A percentile compares a stretch with the other conserved stretches of the same genome.
These are phyloP conservation scores for Macrocybe gigantea DNA, from an alignment of 768 basidiomycete genomes.

Conservation along the genomic window DNA sequence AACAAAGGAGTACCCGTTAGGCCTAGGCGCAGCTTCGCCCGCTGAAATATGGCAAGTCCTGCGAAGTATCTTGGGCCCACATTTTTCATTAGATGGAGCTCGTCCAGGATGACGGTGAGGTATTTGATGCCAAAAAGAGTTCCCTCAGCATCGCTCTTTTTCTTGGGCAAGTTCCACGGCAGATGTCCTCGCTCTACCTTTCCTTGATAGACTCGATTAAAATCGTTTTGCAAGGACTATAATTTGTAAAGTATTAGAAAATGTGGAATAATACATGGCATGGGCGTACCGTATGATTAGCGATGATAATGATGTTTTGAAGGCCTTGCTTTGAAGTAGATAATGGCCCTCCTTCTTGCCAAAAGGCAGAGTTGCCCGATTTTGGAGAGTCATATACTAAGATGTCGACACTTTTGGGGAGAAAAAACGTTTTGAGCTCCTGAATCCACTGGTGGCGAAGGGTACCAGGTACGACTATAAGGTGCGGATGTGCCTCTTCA, in stretches of 20 bases:
- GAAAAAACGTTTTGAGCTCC: conserved; percentile 11
- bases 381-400: conserved; percentile 14
- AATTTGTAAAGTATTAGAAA: neutral
- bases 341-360: conserved; percentile 11
- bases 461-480: conserved; percentile 15
- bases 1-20: conserved; percentile 20
- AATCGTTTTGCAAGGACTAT: too few species aligned
- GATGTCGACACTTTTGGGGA: conserved; percentile 14
- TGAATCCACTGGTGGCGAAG: conserved; percentile 16
- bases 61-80: conserved; percentile 7
- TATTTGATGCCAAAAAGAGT: conserved; percentile 13
- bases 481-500: conserved; percentile 8
- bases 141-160: neutral
- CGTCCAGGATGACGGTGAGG: conserved; percentile 13
- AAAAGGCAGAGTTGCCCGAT: conserved; percentile 10
- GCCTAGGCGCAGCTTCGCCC: conserved; percentile 2
- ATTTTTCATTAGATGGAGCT: conserved; percentile 18
- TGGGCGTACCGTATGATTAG: conserved; percentile 17
- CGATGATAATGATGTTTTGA: conserved; percentile 13
- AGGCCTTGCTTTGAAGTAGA: conserved; percentile 6
- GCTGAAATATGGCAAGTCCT: conserved; percentile 8
- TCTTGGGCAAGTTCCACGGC: conserved; percentile 2
- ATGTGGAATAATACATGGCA: too few species aligned
- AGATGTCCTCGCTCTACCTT: too few species aligned
- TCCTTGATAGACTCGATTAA: too few species aligned